Percentiles rank a stretch among this genome's conserved stretches.
phyloP scores from a whole-genome alignment of 352 stramenopile species.

The Aphanomyces stellatus region DNA sequence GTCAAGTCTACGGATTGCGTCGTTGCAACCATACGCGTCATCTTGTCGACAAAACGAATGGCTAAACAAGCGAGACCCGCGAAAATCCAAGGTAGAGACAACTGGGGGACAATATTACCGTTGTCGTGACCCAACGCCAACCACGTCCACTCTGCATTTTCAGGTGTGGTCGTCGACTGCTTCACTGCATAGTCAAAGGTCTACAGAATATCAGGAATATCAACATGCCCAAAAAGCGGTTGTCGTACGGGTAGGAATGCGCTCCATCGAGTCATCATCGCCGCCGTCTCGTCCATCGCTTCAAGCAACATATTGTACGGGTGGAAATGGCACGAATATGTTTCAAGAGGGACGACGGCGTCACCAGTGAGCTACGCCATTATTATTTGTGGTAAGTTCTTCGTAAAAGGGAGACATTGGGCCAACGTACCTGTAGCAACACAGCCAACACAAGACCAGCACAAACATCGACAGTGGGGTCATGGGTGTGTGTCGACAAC shows the following conservation, averaged over 20 bases:
- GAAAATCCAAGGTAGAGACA: too few species aligned
- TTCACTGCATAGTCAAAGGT: background rate
- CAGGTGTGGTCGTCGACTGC: background rate
- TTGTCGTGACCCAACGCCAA: background rate
- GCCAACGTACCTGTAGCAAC: slow-evolving; percentile 9
- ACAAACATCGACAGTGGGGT: background rate
- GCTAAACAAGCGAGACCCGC: too few species aligned
- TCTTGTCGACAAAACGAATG: background rate
- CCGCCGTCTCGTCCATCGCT: background rate
- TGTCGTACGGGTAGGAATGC: background rate
- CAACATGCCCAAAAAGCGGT: too few species aligned
- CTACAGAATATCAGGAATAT: background rate
- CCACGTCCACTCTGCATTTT: background rate
- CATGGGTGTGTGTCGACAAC: too few species aligned
- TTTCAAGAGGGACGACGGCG: background rate
- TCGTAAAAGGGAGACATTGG: too few species aligned
- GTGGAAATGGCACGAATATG: slow-evolving; percentile 5
- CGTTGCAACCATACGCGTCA: background rate
- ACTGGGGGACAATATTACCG: too few species aligned
- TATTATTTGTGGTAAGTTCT: too few species aligned
- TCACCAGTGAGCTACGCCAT: too few species aligned
- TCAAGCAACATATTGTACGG: background rate
- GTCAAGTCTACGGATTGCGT: too few species aligned
- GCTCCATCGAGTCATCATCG: background rate
- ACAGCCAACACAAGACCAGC: background rate